Conservation (phyloP, 768 basidiomycete genomes). For the Porpolomopsis calyptriformis region DNA sequence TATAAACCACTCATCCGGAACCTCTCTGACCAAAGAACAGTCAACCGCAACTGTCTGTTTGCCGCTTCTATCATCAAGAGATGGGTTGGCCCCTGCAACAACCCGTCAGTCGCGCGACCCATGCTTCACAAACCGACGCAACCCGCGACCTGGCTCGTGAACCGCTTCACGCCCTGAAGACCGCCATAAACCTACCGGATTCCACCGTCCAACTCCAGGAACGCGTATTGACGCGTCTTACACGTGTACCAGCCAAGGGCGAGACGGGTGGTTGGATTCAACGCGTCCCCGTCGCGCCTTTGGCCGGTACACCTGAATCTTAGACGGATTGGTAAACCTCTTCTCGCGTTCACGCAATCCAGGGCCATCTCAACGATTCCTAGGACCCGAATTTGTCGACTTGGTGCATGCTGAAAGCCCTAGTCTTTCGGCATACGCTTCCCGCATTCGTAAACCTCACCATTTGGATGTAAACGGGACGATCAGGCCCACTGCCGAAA, state of each 20-base stretch:
- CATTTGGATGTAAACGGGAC: constrained; percentile 98
- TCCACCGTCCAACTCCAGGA: background rate
- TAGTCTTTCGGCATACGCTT: constrained; percentile 74
- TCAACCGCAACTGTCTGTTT: constrained; percentile 88
- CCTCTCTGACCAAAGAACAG: constrained; percentile 55
- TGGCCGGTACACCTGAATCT: too few species aligned
- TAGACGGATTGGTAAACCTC: constrained; percentile 84
- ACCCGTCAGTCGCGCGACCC: constrained; percentile 2
- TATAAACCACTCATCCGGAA: background rate
- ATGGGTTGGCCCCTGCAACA: constrained; percentile 83
- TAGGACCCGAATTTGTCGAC: constrained; percentile 88
- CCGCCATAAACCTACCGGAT: constrained; percentile 76
- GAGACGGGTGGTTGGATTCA: constrained; percentile 93
- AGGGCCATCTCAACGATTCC: constrained; percentile 91
- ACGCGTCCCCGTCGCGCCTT: constrained; percentile 93
- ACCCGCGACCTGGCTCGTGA: constrained; percentile 77
- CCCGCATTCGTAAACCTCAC: constrained; percentile 86
- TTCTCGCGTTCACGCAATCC: constrained; percentile 81
- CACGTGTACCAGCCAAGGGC: constrained; percentile 91
- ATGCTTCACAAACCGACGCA: too few species aligned
- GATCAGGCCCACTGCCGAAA: constrained; percentile 62
- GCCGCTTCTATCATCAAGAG: constrained; percentile 66
- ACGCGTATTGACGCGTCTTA: constrained; percentile 24
- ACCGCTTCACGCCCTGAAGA: constrained; percentile 68
- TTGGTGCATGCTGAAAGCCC: constrained; percentile 86